A percentile compares a stretch with the other conserved stretches of the same genome.
Conservation (phyloP, 768 basidiomycete species). For the Leucosporidium creatinivorum region DNA sequence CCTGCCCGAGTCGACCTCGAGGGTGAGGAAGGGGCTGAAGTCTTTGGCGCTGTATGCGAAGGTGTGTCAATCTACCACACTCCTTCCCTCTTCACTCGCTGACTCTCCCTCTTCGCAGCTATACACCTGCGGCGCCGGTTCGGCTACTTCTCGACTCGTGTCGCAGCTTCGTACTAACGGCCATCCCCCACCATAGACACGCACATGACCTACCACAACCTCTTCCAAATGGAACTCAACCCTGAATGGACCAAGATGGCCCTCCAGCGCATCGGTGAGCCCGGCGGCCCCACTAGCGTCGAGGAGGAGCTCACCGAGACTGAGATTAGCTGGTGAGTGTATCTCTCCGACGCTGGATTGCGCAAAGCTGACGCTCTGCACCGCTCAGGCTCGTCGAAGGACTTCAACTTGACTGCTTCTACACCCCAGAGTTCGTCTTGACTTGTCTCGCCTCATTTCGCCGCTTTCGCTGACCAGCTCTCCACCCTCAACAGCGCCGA, state of each 20-base stretch:
- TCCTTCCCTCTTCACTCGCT: background rate
- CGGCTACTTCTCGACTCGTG: too few species aligned
- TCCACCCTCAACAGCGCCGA: background rate
- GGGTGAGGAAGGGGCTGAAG: slow-evolving; percentile 4
- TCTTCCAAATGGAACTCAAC: slow-evolving; percentile 10
- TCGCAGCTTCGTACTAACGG: too few species aligned
- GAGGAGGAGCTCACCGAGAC: slow-evolving; percentile 17
- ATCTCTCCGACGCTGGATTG: background rate
- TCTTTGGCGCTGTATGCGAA: background rate
- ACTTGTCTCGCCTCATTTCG: background rate
- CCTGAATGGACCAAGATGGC: slow-evolving; percentile 14
- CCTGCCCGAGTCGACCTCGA: background rate
- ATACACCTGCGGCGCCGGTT: background rate
- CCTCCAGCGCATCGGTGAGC: slow-evolving; percentile 8
- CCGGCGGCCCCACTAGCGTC: slow-evolving; percentile 7
- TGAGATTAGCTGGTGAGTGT: slow-evolving; percentile 23
- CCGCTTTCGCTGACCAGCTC: background rate
- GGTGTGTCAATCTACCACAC: background rate
- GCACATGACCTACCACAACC: slow-evolving; percentile 14
- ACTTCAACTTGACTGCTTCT: slow-evolving; percentile 10
- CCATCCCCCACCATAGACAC: background rate
- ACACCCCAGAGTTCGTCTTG: background rate
- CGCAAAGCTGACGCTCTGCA: background rate
- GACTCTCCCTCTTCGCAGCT: background rate
- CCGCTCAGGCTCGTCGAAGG: slow-evolving; percentile 10